These are phyloP conservation scores for Gossypium davidsonii DNA, from an alignment of 441 rosid species.

Conservation along the genomic window DNA sequence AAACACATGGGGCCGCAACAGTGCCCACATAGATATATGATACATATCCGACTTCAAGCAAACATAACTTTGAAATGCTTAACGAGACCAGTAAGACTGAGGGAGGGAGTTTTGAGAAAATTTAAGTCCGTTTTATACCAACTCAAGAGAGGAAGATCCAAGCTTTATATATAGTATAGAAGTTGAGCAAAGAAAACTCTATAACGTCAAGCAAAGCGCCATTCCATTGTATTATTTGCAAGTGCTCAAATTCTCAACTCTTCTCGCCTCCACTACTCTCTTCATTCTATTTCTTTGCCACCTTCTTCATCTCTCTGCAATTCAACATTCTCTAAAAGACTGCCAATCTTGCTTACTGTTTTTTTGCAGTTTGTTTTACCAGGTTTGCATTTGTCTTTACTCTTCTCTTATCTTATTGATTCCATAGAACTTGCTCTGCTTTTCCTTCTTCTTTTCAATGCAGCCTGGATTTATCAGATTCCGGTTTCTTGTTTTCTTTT, in stretches of 20 bases:
- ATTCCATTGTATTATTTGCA: neutral
- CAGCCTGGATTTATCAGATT: neutral
- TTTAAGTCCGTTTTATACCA: too few species aligned
- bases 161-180: too few species aligned
- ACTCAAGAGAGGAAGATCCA: too few species aligned
- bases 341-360: too few species aligned
- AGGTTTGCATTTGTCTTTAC: neutral
- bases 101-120: too few species aligned
- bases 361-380: neutral
- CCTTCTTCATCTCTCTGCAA: neutral
- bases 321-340: neutral
- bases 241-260: neutral
- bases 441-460: neutral
- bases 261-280: neutral
- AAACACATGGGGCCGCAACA: too few species aligned
- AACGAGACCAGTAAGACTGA: too few species aligned
- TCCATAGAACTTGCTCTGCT: neutral
- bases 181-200: conserved; percentile 21
- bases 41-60: too few species aligned
- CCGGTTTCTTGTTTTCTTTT: neutral
- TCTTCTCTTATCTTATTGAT: neutral
- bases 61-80: too few species aligned
- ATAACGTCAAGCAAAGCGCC: conserved; percentile 18
- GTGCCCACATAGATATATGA: too few species aligned
- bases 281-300: neutral